These are phyloP conservation scores for Fusarium sororula DNA, from an alignment of 2,329 filamentous ascomycete genomes.

Conservation along the genomic window DNA sequence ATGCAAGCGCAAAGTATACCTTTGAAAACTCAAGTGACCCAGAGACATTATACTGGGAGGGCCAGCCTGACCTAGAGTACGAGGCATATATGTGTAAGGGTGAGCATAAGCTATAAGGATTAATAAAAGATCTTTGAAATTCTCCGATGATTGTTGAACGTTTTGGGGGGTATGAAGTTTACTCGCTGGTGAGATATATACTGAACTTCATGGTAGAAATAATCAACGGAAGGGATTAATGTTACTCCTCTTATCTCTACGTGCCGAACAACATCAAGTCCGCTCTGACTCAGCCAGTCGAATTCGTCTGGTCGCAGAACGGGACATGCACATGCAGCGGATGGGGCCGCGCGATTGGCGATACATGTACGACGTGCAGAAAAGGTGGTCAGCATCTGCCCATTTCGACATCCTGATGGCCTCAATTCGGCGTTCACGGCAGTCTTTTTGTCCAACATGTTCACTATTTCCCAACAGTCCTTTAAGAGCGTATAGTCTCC, in stretches of 20 bases:
- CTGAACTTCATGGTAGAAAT: no score
- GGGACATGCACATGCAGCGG: not conserved
- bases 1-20: no score
- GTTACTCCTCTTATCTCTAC: not conserved
- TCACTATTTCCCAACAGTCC: accelerated
- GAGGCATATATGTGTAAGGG: no score
- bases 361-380: not conserved
- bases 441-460: not conserved
- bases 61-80: no score
- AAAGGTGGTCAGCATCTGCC: conserved; percentile 20
- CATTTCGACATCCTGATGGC: not conserved
- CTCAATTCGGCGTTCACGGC: not conserved
- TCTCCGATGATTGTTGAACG: accelerated
- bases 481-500: accelerated
- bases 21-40: no score
- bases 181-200: not conserved
- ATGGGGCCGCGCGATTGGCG: not conserved
- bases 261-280: no score
- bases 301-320: not conserved
- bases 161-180: no score
- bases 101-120: no score
- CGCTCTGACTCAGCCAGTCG: not conserved
- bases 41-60: no score
- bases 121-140: no score
- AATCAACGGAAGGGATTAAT: not conserved